Evolutionary conservation across 2,329 filamentous ascomycete genomes (phyloP).

Genomic region (Calonectria leucothoes): DNA sequence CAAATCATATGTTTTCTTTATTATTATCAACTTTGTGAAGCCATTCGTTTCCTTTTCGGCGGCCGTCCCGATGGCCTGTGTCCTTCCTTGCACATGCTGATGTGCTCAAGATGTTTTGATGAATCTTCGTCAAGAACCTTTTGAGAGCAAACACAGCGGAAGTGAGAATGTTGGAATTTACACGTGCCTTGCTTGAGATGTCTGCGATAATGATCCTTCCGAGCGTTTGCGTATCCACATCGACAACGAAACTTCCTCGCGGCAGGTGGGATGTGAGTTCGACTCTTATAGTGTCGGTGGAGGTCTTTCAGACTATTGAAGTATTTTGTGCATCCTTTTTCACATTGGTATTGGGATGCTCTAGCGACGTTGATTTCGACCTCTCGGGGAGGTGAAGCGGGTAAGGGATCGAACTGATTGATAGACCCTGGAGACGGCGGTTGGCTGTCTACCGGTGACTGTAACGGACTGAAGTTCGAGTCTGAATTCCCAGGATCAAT

Average conservation of each 20-base stretch:
- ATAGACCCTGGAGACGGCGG: not conserved
- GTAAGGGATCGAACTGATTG: not conserved
- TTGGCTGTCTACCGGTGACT: not conserved
- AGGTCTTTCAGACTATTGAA: slow-evolving; percentile 3
- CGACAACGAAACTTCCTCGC: not conserved
- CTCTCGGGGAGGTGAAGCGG: not conserved
- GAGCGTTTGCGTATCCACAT: not conserved
- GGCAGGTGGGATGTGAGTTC: not conserved
- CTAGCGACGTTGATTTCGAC: not conserved
- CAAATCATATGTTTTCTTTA: not conserved
- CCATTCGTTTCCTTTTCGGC: not conserved
- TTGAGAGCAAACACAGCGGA: not conserved
- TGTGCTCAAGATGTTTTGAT: not conserved
- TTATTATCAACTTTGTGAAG: not conserved
- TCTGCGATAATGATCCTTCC: slow-evolving; percentile 7
- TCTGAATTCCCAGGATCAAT: not conserved
- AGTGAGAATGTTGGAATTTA: not conserved
- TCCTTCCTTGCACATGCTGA: not conserved
- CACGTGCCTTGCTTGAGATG: not conserved
- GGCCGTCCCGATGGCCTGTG: not conserved
- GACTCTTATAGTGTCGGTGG: not conserved
- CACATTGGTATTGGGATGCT: not conserved
- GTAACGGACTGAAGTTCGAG: not conserved
- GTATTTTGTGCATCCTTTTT: not conserved
- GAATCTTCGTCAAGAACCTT: not conserved